Evolutionary conservation across 2,329 filamentous ascomycete species (phyloP), one percentile per base, ranked within the genome.

Genomic region (Sporothrix luriei): DNA sequence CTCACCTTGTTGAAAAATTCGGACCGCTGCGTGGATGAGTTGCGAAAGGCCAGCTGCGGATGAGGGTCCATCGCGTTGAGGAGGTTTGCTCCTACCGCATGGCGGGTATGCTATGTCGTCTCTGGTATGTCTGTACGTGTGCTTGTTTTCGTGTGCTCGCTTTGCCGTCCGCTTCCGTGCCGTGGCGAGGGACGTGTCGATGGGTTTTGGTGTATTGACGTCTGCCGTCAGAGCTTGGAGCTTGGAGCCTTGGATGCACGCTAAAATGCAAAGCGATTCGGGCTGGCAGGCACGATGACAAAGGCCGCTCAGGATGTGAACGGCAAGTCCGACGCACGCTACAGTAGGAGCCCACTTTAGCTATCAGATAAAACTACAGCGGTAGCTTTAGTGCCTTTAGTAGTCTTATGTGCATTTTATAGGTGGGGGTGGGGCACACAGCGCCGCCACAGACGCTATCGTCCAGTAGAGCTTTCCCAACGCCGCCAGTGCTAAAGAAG

Each of bases 1-100:
- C 26, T 21, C 29, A 75, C 76, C 73, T 76, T 75, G 64, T 68
- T 69, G 66, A 77, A 77, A 55, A 77, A 74, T 19, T 72, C 73
- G 21, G 71, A 75, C 33, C 72, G 67, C 29, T 73, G 70, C 1
- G 75, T 74, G 1, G 73, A 71, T 24, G 74, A 71, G 68, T 75
- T 74, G 55, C 74, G 74, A 49, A 73, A 74, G 1, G 68, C 66
- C 62, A 52, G 70, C 52, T 65, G 38, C 24, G 65, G 38, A 40
- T 48, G 40, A 26, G 69, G 40, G 14, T 73, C 70, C 73, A 74
- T 74, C 11, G 67, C 68, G 24, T 26, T 24, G 10, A 24, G 57
- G 21, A 19, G 11, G 11, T n/a, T 1, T 19, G 7, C 38, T 29
- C 40, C 64, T 55, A 38, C 38, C 48, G 40, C 59, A 66, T 61